These are phyloP conservation scores for Lonicera japonica DNA, from an alignment of 129 eudicot genomes.

Conservation along the genomic window DNA sequence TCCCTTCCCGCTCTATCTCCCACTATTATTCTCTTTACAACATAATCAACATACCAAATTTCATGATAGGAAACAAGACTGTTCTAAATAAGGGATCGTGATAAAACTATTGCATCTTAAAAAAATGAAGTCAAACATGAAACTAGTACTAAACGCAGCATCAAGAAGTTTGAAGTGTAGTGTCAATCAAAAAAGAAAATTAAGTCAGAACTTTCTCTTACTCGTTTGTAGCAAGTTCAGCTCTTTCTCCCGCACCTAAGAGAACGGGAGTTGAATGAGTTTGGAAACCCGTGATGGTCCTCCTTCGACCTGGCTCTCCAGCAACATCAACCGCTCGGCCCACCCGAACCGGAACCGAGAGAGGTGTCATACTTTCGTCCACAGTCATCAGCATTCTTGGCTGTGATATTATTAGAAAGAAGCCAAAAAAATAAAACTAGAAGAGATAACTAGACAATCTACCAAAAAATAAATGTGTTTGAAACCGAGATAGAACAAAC, in stretches of 20 bases:
- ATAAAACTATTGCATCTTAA: no score
- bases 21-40: no score
- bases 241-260: constrained; percentile 88
- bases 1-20: no score
- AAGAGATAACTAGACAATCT: not conserved
- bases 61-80: no score
- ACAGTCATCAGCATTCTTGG: constrained; percentile 91
- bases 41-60: no score
- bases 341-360: constrained; percentile 93
- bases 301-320: constrained; percentile 97
- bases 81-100: no score
- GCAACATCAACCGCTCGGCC: constrained; percentile 98
- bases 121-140: no score
- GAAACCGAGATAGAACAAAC: not conserved
- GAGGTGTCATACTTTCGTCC: constrained; percentile 85
- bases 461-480: not conserved
- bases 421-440: not conserved
- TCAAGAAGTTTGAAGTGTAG: not conserved
- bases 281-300: constrained; percentile 95
- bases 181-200: no score
- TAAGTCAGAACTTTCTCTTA: not conserved
- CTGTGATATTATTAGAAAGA: constrained; percentile 28
- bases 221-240: constrained; percentile 97
- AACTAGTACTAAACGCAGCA: no score
- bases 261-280: constrained; percentile 96